Percentiles rank a stretch among this genome's conserved stretches.
These are phyloP conservation scores for Candida awuae DNA, from an alignment of 805 yeast genomes.

Conservation along the genomic window DNA sequence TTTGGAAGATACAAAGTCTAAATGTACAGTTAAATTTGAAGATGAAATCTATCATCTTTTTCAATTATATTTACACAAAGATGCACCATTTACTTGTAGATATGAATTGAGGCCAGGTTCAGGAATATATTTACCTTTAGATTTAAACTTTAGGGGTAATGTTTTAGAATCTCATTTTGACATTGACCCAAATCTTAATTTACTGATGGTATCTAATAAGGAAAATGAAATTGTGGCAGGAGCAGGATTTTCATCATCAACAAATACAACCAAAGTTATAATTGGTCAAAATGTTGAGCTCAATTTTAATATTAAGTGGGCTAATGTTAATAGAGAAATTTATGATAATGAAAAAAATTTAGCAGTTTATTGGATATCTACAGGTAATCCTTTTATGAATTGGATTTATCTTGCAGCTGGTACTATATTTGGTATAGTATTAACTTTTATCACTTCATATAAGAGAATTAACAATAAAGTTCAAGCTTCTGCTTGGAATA, in stretches of 20 bases:
- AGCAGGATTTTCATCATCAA: slow-evolving; percentile 53
- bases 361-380: slow-evolving; percentile 5
- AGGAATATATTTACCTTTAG: slow-evolving; percentile 47
- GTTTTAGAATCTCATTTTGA: slow-evolving; percentile 63
- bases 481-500: slow-evolving; percentile 18
- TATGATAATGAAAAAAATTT: slow-evolving; percentile 1
- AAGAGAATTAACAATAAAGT: slow-evolving; percentile 19
- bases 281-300: slow-evolving; percentile 59
- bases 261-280: slow-evolving; percentile 50
- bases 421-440: slow-evolving; percentile 19
- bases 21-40: slow-evolving; percentile 53
- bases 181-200: slow-evolving; percentile 49
- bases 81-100: slow-evolving; percentile 65
- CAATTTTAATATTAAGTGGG: slow-evolving; percentile 54
- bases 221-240: slow-evolving; percentile 40
- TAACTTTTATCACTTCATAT: slow-evolving; percentile 20
- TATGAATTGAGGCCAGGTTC: slow-evolving; percentile 41
- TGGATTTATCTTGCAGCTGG: slow-evolving; percentile 10
- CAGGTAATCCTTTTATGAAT: background rate
- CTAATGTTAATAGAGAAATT: slow-evolving; percentile 4
- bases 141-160: slow-evolving; percentile 58
- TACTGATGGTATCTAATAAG: slow-evolving; percentile 33
- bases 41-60: slow-evolving; percentile 66
- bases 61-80: slow-evolving; percentile 71
- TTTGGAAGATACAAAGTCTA: slow-evolving; percentile 41